Evolutionary conservation across 768 basidiomycete species (phyloP).

Genomic region (Pleurotus ostreatus): DNA sequence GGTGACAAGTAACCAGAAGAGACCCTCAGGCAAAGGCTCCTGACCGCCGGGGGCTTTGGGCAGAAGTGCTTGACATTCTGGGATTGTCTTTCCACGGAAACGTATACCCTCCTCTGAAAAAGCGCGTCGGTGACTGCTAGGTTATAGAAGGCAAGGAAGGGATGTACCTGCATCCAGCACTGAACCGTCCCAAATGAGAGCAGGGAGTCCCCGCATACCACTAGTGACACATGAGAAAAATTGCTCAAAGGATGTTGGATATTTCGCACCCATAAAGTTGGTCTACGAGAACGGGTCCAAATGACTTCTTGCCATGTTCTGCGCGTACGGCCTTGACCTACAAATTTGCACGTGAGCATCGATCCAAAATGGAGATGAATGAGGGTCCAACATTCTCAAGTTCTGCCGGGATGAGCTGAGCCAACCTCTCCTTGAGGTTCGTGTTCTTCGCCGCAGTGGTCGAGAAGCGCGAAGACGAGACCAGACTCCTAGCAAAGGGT

Average conservation of each 20-base stretch:
- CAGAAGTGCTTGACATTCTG: constrained; percentile 80
- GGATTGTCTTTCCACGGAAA: constrained; percentile 95
- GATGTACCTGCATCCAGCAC: constrained; percentile 85
- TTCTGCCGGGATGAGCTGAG: constrained; percentile 90
- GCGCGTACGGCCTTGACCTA: constrained; percentile 83
- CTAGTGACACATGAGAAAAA: constrained; percentile 28
- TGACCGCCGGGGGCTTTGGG: constrained; percentile 87
- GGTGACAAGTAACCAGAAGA: constrained; percentile 95
- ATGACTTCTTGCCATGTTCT: constrained; percentile 87
- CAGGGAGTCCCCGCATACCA: constrained; percentile 86
- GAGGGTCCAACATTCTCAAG: constrained; percentile 56
- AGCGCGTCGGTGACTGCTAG: constrained; percentile 9
- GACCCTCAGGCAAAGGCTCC: constrained; percentile 89
- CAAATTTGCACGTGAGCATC: constrained; percentile 6
- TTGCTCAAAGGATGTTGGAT: constrained; percentile 1
- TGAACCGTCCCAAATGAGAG: constrained; percentile 97
- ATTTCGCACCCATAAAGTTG: constrained; percentile 77
- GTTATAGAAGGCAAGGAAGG: not conserved
- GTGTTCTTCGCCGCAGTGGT: constrained; percentile 64
- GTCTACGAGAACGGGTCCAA: constrained; percentile 88
- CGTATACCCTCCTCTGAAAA: constrained; percentile 89
- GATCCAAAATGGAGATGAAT: not conserved
- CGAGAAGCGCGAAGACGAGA: constrained; percentile 46
- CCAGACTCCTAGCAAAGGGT: constrained; percentile 36
- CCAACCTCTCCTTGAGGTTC: constrained; percentile 87